phyloP scores from a whole-genome alignment of 2,329 filamentous ascomycete genomes.

The Colletotrichum abscissum region DNA sequence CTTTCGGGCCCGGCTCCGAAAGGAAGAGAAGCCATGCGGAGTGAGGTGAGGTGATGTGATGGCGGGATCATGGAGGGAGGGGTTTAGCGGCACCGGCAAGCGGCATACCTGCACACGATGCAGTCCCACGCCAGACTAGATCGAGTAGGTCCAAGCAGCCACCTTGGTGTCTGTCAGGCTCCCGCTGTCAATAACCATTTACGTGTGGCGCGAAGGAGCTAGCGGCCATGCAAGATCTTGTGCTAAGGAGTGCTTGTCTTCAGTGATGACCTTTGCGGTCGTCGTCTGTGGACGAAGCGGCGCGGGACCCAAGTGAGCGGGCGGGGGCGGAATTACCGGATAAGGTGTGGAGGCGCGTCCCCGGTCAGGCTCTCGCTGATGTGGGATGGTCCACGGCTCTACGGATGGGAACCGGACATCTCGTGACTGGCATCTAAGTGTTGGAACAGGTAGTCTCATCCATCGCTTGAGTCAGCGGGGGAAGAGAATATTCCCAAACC shows the following conservation, averaged over 20 bases:
- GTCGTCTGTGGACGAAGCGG: background rate
- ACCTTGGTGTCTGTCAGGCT: background rate
- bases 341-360: background rate
- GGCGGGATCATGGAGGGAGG: background rate
- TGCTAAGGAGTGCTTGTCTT: background rate
- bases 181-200: background rate
- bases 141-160: constrained; percentile 11
- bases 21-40: background rate
- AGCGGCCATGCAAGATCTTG: background rate
- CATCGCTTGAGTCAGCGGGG: background rate
- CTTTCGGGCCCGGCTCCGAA: constrained; percentile 5
- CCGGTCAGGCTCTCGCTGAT: background rate
- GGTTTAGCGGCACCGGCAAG: background rate
- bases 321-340: background rate
- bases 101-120: background rate
- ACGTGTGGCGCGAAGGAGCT: background rate
- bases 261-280: background rate
- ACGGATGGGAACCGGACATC: too few relatives aligned
- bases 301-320: background rate
- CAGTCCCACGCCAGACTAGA: background rate
- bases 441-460: background rate
- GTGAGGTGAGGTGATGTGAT: constrained; percentile 2
- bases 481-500: background rate
- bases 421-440: background rate
- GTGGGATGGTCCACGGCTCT: background rate